Evolutionary conservation across 2,329 filamentous ascomycete genomes (phyloP).

Genomic region (Aspergillus arachidicola): DNA sequence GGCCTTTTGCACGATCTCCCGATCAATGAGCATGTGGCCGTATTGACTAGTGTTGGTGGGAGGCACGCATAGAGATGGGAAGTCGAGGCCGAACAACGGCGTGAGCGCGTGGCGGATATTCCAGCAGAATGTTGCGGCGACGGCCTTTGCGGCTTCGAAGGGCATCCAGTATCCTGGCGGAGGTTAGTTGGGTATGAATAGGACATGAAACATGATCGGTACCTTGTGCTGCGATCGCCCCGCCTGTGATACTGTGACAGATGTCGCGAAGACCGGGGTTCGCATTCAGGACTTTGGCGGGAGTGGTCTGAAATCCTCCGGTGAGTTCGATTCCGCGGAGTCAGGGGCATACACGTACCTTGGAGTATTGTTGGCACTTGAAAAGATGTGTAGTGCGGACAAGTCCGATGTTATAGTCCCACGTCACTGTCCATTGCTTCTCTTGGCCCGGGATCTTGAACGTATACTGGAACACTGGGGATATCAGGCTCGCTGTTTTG

Average conservation of each 20-base stretch:
- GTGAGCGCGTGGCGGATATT: constrained; percentile 82
- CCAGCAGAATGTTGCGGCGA: constrained; percentile 89
- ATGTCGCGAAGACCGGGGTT: constrained; percentile 88
- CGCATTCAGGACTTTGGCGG: constrained; percentile 75
- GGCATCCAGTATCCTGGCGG: constrained; percentile 91
- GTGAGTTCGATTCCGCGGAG: not conserved
- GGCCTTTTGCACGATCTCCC: constrained; percentile 56
- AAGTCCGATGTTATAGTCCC: constrained; percentile 95
- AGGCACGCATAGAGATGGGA: constrained; percentile 70
- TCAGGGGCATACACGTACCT: constrained; percentile 59
- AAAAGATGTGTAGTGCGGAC: constrained; percentile 95
- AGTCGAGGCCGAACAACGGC: constrained; percentile 84
- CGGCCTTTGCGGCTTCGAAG: constrained; percentile 78
- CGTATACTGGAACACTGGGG: constrained; percentile 63
- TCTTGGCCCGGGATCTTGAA: constrained; percentile 72
- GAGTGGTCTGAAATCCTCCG: constrained; percentile 68
- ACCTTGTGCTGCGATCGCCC: constrained; percentile 88
- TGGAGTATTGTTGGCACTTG: constrained; percentile 83
- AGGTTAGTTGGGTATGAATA: not conserved
- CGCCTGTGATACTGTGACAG: constrained; percentile 91
- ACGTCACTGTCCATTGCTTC: constrained; percentile 77
- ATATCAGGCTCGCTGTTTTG: constrained; percentile 3
- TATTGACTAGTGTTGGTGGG: constrained; percentile 64
- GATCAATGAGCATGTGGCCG: constrained; percentile 67
- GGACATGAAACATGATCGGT: constrained; percentile 34